Conservation (phyloP, 1,139 yeast species). For the Wickerhamomyces sp. region DNA sequence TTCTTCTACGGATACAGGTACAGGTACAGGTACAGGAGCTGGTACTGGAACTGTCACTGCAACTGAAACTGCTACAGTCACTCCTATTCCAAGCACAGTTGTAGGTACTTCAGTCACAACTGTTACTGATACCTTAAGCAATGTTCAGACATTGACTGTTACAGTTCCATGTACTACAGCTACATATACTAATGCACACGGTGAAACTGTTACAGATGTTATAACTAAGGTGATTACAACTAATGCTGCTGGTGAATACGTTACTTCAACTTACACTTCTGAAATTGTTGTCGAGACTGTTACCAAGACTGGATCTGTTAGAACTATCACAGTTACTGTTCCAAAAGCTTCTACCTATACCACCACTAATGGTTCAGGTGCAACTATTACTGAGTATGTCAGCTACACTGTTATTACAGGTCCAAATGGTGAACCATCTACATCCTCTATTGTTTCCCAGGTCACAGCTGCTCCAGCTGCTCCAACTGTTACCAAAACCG, state of each 20-base stretch:
- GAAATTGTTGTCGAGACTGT: slow-evolving; percentile 2
- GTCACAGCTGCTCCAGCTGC: background rate
- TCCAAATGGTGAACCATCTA: background rate
- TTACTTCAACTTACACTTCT: slow-evolving; percentile 1
- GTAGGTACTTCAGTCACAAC: slow-evolving; percentile 1
- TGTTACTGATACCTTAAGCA: slow-evolving; percentile 2
- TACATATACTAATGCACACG: background rate
- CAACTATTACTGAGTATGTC: background rate
- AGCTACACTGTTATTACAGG: background rate
- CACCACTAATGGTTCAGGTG: background rate
- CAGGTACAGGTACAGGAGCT: too few relatives aligned
- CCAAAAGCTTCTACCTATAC: background rate
- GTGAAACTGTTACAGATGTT: slow-evolving; percentile 3
- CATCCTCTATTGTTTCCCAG: background rate
- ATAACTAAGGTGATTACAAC: slow-evolving; percentile 3
- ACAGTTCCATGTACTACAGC: slow-evolving; percentile 7
- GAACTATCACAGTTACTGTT: background rate
- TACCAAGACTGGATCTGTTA: background rate
- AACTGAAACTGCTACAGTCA: background rate
- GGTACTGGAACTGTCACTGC: background rate
- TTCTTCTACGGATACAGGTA: background rate
- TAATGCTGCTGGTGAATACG: slow-evolving; percentile 1
- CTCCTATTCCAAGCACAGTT: background rate
- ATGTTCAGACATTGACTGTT: slow-evolving; percentile 5
- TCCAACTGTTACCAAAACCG: background rate